These are phyloP conservation scores for Diplodia seriata DNA, from an alignment of 2,329 filamentous ascomycete species.

Conservation along the genomic window DNA sequence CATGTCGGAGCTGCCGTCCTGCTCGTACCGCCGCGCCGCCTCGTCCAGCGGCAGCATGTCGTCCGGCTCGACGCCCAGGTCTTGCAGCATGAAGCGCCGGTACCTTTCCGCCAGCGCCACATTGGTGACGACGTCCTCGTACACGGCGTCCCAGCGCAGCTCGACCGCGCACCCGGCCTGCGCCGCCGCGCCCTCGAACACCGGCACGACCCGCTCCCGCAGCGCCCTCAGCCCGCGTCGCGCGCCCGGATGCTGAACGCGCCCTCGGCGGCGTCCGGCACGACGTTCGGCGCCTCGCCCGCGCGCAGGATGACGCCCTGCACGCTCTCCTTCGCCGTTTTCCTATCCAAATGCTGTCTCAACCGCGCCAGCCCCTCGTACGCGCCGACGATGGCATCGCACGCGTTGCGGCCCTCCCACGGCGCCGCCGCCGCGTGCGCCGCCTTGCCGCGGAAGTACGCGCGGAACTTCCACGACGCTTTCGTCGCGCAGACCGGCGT, in stretches of 20 bases:
- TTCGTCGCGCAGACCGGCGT: conserved; percentile 59
- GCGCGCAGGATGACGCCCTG: conserved; percentile 44
- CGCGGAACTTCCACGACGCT: conserved; percentile 47
- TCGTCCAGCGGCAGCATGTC: conserved; percentile 29
- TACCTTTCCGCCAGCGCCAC: conserved; percentile 16
- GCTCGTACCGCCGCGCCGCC: conserved; percentile 4
- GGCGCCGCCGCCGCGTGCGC: conserved; percentile 48
- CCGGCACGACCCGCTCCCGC: conserved; percentile 47
- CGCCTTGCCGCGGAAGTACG: conserved; percentile 52
- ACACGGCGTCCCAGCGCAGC: conserved; percentile 26
- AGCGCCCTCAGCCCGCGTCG: conserved; percentile 41
- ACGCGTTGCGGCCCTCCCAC: conserved; percentile 41
- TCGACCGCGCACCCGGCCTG: conserved; percentile 53
- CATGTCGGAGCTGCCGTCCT: conserved; percentile 36
- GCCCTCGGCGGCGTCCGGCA: conserved; percentile 49
- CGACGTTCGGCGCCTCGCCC: conserved; percentile 47
- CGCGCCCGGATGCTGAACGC: conserved; percentile 48
- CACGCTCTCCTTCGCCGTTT: conserved; percentile 45
- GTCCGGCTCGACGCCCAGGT: conserved; percentile 1
- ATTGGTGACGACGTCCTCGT: conserved; percentile 30
- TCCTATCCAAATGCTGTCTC: conserved; percentile 48
- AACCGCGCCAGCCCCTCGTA: conserved; percentile 44
- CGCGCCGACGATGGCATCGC: conserved; percentile 40
- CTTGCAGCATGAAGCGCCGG: conserved; percentile 10
- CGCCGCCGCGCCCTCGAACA: conserved; percentile 56